Conservation (phyloP, 768 basidiomycete genomes). For the Fomitopsis serialis region DNA sequence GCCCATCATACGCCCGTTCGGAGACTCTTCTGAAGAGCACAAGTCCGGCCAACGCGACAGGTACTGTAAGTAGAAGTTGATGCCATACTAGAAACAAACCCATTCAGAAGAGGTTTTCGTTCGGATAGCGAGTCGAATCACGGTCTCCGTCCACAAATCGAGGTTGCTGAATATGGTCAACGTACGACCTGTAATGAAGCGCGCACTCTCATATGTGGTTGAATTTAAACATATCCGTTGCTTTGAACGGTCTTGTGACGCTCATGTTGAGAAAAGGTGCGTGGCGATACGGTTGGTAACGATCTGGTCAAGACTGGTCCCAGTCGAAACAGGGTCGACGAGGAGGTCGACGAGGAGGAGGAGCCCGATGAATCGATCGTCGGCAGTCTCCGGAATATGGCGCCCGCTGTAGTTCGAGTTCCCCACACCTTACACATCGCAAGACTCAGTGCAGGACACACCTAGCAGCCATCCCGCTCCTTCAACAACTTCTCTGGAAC, state of each 20-base stretch:
- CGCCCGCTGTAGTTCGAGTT: too few species aligned
- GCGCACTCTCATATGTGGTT: constrained; percentile 69
- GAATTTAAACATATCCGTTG: constrained; percentile 88
- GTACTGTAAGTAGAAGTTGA: constrained; percentile 85
- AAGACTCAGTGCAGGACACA: too few species aligned
- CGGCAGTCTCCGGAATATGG: too few species aligned
- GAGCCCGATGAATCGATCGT: too few species aligned
- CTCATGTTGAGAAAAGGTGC: constrained; percentile 64
- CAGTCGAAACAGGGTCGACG: too few species aligned
- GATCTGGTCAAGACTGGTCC: too few species aligned
- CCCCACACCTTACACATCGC: too few species aligned
- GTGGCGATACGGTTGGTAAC: too few species aligned
- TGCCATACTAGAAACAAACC: constrained; percentile 59
- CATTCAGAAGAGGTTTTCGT: not conserved
- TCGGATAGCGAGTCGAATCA: constrained; percentile 28
- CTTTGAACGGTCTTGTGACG: constrained; percentile 78
- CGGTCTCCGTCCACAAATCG: constrained; percentile 97
- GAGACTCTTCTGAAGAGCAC: constrained; percentile 77
- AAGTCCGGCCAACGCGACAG: constrained; percentile 90
- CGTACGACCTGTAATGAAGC: not conserved
- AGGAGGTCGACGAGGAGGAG: too few species aligned
- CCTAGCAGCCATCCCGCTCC: too few species aligned
- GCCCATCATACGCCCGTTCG: constrained; percentile 83
- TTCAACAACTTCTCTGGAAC: too few species aligned
- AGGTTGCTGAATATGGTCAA: constrained; percentile 56